These are phyloP conservation scores for Notholithocarpus densiflorus DNA, from an alignment of 306 rosid genomes.

Conservation along the genomic window DNA sequence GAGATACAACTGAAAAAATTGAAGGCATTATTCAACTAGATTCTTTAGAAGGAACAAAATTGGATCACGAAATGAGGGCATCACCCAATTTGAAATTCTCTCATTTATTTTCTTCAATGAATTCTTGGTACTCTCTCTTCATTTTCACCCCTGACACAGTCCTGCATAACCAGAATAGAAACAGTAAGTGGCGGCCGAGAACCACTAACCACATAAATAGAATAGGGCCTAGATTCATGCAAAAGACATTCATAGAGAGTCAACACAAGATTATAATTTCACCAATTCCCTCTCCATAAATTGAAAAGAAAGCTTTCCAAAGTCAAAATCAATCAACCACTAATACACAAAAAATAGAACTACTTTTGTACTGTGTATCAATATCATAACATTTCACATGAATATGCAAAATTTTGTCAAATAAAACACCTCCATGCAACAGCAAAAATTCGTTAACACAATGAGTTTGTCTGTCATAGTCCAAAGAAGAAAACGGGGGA, in stretches of 20 bases:
- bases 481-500: too few species aligned
- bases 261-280: not conserved
- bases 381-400: not conserved
- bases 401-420: not conserved
- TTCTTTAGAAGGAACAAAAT: too few species aligned
- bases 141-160: slow-evolving; percentile 83
- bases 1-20: slow-evolving; percentile 12
- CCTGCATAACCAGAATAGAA: slow-evolving; percentile 42
- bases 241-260: not conserved
- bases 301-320: not conserved
- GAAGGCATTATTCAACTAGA: slow-evolving; percentile 17
- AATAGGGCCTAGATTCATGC: not conserved
- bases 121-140: slow-evolving; percentile 86
- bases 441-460: too few species aligned
- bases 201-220: not conserved
- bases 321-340: not conserved
- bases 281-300: not conserved
- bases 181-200: slow-evolving; percentile 6
- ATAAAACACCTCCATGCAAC: too few species aligned
- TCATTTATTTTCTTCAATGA: slow-evolving; percentile 72
- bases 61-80: too few species aligned
- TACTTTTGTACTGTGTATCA: not conserved
- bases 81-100: not conserved
- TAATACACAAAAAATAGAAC: not conserved
- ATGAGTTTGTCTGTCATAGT: too few species aligned